Evolutionary conservation across 2,329 filamentous ascomycete species (phyloP).

Genomic region (Diaporthe velutina): DNA sequence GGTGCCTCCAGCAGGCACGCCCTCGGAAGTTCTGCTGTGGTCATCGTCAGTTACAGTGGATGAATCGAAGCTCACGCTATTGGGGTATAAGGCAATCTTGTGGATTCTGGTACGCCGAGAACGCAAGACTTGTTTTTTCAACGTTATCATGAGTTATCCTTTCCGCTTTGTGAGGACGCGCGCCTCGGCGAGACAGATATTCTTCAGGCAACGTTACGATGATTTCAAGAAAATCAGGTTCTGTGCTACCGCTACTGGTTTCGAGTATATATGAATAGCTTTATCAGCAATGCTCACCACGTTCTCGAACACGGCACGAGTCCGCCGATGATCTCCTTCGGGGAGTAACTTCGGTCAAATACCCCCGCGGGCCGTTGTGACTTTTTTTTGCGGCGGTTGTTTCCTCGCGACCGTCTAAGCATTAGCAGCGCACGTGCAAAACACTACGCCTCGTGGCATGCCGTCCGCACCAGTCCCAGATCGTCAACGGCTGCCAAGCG

Average conservation of each 20-base stretch:
- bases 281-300: background rate
- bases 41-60: background rate
- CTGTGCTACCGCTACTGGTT: background rate
- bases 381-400: background rate
- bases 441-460: background rate
- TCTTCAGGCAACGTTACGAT: background rate
- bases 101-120: too few relatives aligned
- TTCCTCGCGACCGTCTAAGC: background rate
- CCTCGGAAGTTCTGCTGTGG: too few relatives aligned
- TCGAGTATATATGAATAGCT: background rate
- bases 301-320: too few relatives aligned
- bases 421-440: background rate
- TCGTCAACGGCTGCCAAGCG: constrained; percentile 1
- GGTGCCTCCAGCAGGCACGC: background rate
- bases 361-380: background rate
- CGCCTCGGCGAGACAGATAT: background rate
- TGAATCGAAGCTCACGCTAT: background rate
- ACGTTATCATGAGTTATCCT: too few relatives aligned
- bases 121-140: background rate
- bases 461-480: background rate
- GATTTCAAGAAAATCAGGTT: background rate
- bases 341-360: background rate
- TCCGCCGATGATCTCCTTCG: background rate
- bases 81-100: background rate
- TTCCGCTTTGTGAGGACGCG: background rate